Base-by-base conservation (phyloP, 2,329 filamentous ascomycete genomes). In the Pseudopyricularia cyperi region DNA sequence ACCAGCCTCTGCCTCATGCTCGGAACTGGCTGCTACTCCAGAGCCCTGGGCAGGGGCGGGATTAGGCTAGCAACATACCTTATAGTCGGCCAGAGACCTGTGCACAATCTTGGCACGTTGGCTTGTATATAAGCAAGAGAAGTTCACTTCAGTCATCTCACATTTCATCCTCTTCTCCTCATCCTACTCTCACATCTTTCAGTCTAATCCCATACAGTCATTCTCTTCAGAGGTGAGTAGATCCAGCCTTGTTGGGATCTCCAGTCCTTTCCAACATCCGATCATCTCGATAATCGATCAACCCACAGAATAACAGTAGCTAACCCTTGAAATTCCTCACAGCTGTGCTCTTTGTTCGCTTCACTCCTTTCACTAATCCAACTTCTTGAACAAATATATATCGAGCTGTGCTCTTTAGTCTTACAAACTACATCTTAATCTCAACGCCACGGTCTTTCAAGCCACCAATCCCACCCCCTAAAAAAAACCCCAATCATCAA, bases 261-360 rank as follows among this genome's bases (percentile, higher is more conserved):
- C 12, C 14, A 22, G 11, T 37, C 32, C 17, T 14, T 26, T 26
- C 33, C 12, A 35, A 35, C 14, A 39, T 35, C 8, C 5, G 33
- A 30, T 37, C 28, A 15, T 34, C 2, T n/a, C 14, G 15, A 26
- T 14, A 4, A 11, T 49, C 33, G 9, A 35, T n/a, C 7, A 24
- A 46, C 24, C 28, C 24, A 22, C 28, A 46, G 28, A 35, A 33
- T 19, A 39, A 44, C 14, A 46, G 22, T 46, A 28, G 19, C 46
- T 48, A 19, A 48, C 42, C 8, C 58, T 53, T 26, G n/a, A n/a
- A 33, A 30, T 2, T 28, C 17, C 15, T 22, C 52, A 55, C 56
- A 74, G 71, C 71, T 73, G 71, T 71, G 71, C 71, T 74, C 71
- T 62, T 65, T 68, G 65, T 71, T 70, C 63, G 55, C 61, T 69